These are phyloP conservation scores for Ogataea trehalophila DNA, from an alignment of 805 yeast species.

Conservation along the genomic window DNA sequence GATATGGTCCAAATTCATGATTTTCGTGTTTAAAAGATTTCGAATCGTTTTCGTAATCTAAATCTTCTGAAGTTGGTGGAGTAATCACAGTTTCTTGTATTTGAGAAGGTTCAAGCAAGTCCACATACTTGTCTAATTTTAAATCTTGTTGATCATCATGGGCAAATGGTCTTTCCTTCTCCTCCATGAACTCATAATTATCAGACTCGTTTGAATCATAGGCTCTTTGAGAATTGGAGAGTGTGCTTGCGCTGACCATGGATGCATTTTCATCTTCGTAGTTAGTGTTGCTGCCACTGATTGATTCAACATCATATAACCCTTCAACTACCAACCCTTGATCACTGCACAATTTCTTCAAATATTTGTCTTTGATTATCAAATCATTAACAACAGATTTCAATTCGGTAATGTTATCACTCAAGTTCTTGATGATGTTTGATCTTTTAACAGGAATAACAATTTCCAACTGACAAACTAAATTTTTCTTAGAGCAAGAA, in stretches of 20 bases:
- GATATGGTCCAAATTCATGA: no score
- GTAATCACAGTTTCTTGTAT: constrained; percentile 2
- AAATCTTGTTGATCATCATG: neutral
- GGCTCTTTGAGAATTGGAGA: neutral
- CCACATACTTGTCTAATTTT: neutral
- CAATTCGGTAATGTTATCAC: constrained; percentile 29
- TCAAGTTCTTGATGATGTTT: constrained; percentile 33
- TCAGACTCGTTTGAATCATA: neutral
- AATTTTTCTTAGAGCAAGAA: constrained; percentile 47
- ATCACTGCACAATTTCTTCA: constrained; percentile 21
- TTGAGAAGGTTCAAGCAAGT: neutral
- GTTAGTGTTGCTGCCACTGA: constrained; percentile 1
- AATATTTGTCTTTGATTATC: constrained; percentile 21
- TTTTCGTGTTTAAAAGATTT: no score
- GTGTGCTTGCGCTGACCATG: neutral
- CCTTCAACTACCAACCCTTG: constrained; percentile 29
- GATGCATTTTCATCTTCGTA: neutral
- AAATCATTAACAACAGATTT: constrained; percentile 26
- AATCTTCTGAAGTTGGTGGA: constrained; percentile 12
- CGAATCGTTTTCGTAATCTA: no score
- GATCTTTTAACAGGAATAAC: constrained; percentile 49
- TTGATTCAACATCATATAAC: constrained; percentile 21
- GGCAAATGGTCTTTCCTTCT: neutral
- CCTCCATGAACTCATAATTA: no score
- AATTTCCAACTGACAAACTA: constrained; percentile 50